Conservation (phyloP, 306 rosid species). For the Herpetospermum pedunculosum region DNA sequence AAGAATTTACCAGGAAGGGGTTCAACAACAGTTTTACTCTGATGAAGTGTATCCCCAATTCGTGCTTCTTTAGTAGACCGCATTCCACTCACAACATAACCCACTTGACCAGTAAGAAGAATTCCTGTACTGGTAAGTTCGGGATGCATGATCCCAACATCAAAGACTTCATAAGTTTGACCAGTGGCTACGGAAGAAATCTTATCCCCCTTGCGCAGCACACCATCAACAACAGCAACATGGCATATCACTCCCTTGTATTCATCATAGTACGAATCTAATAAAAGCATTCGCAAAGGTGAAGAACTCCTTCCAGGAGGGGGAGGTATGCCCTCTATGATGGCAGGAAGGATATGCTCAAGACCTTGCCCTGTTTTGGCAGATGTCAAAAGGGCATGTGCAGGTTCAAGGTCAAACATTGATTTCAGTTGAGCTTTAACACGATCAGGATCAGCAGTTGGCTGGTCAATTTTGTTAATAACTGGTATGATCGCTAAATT, state of each 20-base stretch:
- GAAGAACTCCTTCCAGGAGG: constrained; percentile 59
- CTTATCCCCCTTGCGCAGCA: constrained; percentile 73
- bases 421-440: constrained; percentile 74
- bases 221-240: constrained; percentile 82
- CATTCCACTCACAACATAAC: constrained; percentile 94
- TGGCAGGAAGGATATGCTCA: constrained; percentile 84
- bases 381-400: constrained; percentile 70
- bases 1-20: constrained; percentile 58
- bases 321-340: constrained; percentile 65
- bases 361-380: constrained; percentile 96
- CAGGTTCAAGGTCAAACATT: constrained; percentile 84
- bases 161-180: constrained; percentile 59
- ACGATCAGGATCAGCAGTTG: constrained; percentile 82
- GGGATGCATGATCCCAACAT: constrained; percentile 94
- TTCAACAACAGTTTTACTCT: constrained; percentile 32
- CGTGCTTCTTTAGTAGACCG: constrained; percentile 95
- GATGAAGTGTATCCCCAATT: constrained; percentile 83
- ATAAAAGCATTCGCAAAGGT: constrained; percentile 79
- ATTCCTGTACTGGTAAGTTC: constrained; percentile 79
- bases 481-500: constrained; percentile 63
- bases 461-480: constrained; percentile 89
- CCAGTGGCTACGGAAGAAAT: constrained; percentile 68
- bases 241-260: constrained; percentile 91
- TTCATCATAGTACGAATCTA: constrained; percentile 90
- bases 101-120: constrained; percentile 87